Base-by-base conservation (phyloP, 371 early-diverging fungal species). In the Smittium culicis region DNA sequence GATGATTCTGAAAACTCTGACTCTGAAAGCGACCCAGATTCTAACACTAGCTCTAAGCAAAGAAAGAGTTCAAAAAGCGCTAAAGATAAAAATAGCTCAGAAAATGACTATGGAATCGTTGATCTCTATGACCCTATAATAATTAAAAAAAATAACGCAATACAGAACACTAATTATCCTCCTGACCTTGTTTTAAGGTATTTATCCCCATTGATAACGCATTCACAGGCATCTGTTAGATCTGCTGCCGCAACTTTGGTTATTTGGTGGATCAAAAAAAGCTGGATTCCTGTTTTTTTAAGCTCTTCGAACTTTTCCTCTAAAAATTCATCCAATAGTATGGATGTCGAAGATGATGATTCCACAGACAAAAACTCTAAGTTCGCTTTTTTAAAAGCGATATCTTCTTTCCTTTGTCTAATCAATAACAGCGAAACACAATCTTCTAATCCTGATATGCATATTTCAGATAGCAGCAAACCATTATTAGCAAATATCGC, bases 271-370 rank as follows among this genome's bases (percentile, higher is more conserved):
- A 64, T 83, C 30, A 83, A 76, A 58, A 74, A 78, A 0, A 70
- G 77, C 2, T 86, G 88, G 88, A 73, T 87, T 8, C 74, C 79
- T 1, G 17, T 35, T 1, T 11, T 35, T 24, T 17, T 29, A 35
- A 20, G 20, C 24, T 79, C 83, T 55, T 86, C 80, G 29, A 66
- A 84, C 20, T n/a, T n/a, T n/a, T n/a, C n/a, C n/a, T n/a, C n/a
- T n/a, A n/a, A n/a, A n/a, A n/a, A n/a, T n/a, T n/a, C n/a, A n/a
- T n/a, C n/a, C n/a, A n/a, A n/a, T n/a, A n/a, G n/a, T n/a, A n/a
- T n/a, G n/a, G 5, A 5, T 11, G 45, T 45, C 1, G 67, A 45
- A 0, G 63, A 63, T 14, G 65, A 31, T 27, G 67, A 61, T 0
- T 69, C 66, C 2, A 71, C 73, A 11, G 62, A 34, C 8, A 72